Conservation (phyloP, 345 rosid genomes). For the Corchorus olitorius region DNA sequence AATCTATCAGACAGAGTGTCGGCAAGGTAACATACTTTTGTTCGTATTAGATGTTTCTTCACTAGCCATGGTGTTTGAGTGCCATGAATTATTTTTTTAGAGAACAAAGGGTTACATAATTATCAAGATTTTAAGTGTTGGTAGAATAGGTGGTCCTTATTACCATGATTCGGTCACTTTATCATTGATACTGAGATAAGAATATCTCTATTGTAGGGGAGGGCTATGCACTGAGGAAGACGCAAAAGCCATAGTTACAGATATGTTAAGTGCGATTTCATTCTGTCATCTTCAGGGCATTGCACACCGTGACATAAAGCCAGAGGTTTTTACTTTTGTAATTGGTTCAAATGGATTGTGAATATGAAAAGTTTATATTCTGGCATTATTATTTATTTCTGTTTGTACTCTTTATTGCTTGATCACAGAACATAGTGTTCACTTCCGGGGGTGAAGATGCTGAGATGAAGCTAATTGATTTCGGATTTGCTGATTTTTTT, state of each 20-base stretch:
- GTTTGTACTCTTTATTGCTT: conserved; percentile 20
- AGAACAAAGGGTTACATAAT: neutral
- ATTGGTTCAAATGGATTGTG: conserved; percentile 2
- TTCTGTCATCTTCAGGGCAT: conserved; percentile 94
- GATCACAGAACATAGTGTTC: conserved; percentile 71
- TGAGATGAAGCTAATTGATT: conserved; percentile 76
- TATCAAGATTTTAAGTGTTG: too few species aligned
- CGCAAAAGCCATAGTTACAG: conserved; percentile 67
- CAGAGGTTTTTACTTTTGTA: conserved; percentile 54
- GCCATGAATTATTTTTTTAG: neutral
- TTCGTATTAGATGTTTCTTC: neutral
- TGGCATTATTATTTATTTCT: conserved; percentile 10
- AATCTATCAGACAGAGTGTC: conserved; percentile 82
- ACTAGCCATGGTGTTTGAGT: conserved; percentile 7
- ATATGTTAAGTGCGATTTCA: conserved; percentile 70
- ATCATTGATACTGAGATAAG: conserved; percentile 12
- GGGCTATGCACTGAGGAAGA: conserved; percentile 83
- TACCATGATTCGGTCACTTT: neutral
- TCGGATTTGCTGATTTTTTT: conserved; percentile 84
- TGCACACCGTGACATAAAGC: conserved; percentile 82
- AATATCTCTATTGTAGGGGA: conserved; percentile 47
- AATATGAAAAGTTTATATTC: conserved; percentile 1
- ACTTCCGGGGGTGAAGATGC: conserved; percentile 64
- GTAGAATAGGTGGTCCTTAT: neutral
- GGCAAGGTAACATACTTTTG: conserved; percentile 49